A percentile compares a stretch with the other conserved stretches of the same genome.
Evolutionary conservation across 1,284 basidiomycete genomes (phyloP).

Genomic region (Cutaneotrichosporon mucoides): DNA sequence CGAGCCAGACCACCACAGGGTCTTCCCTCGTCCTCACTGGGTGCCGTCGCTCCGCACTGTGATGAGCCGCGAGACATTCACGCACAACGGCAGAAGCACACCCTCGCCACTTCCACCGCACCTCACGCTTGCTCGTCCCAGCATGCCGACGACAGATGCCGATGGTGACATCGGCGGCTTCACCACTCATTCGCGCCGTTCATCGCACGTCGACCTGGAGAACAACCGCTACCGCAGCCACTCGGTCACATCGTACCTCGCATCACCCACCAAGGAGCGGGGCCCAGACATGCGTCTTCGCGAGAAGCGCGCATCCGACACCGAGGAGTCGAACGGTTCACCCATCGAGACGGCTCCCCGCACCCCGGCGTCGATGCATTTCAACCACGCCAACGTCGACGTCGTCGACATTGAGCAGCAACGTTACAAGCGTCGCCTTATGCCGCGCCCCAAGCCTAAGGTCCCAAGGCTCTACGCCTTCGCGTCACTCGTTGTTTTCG

Average conservation of each 20-base stretch:
- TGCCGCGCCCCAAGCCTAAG: constrained; percentile 39
- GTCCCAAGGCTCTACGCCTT: constrained; percentile 52
- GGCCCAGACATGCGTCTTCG: constrained; percentile 1
- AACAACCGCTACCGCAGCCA: neutral
- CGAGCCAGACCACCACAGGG: constrained; percentile 31
- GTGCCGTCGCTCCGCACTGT: constrained; percentile 32
- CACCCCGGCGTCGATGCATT: neutral
- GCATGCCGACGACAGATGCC: neutral
- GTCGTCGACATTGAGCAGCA: constrained; percentile 12
- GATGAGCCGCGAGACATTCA: constrained; percentile 7
- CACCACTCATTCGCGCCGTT: neutral
- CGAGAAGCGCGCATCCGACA: neutral
- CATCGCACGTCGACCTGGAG: constrained; percentile 1
- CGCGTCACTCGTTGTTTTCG: constrained; percentile 33
- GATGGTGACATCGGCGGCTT: constrained; percentile 4
- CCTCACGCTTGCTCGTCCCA: neutral
- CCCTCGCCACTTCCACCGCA: neutral
- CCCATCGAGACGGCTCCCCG: too few species aligned
- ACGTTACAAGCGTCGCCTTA: constrained; percentile 9
- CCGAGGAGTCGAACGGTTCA: neutral
- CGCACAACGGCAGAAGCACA: neutral
- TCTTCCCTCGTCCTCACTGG: constrained; percentile 48
- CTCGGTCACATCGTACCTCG: neutral
- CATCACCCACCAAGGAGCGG: neutral
- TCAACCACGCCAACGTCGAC: neutral